Base-by-base conservation (phyloP, 1,139 yeast species). In the Saccharomyces hybrid region DNA sequence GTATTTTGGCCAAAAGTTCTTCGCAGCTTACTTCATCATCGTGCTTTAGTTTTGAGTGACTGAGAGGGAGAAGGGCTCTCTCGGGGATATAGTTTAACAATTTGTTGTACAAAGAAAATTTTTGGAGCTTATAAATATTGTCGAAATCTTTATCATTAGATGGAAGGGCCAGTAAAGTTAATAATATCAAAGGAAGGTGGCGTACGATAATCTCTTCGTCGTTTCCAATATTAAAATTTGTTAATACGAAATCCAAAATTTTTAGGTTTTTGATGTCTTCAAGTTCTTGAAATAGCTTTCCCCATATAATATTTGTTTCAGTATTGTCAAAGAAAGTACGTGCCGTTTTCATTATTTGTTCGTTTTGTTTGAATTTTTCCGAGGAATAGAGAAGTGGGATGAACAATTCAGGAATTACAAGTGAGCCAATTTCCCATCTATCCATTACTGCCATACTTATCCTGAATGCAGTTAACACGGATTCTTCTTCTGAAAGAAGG, bases 391-490 rank as follows among this genome's bases (percentile, higher is more conserved):
- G 70, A 4, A 87, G 74, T 0, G 95, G 91, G 0, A 80, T 71
- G 51, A 91, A 79, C n/a, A 90, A 69, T 31, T 73, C 70, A 0
- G 96, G 95, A 0, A 90, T 82, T 0, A 91, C 74, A 28, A 78
- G 70, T 25, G 83, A 82, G 13, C 96, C 93, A 42, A 93, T 83
- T 69, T 93, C 98, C 98, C 98, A 93, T 60, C 89, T 80, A 66
- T 93, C 98, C 82, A 90, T 81, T 5, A 90, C 77, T 5, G 95
- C 80, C 4, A 84, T 73, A 2, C 88, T 77, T 8, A 90, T 82
- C 55, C 78, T 81, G 61, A 82, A 81, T 0, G 88, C 83, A 3
- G 69, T 64, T 0, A 65, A 54, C 2, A 67, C 55, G 8, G 64
- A 61, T 4, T 67, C 64, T 9, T 64, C 68, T 0, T 76, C 73